Evolutionary conservation across 768 basidiomycete species (phyloP).

Genomic region (Boletus reticulatus): DNA sequence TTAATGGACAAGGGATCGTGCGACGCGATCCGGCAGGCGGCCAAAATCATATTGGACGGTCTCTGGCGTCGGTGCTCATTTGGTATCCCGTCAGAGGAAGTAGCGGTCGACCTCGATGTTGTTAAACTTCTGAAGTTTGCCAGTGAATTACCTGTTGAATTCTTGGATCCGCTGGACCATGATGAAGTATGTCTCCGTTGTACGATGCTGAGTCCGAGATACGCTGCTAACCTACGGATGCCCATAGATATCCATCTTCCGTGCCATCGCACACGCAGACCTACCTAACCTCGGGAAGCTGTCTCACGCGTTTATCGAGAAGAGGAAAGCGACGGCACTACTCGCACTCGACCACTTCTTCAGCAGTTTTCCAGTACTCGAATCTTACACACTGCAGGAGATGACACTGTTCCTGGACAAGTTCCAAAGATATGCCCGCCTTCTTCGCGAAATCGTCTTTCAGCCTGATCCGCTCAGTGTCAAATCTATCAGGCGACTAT

Average conservation of each 20-base stretch:
- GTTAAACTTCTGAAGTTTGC: slow-evolving; percentile 28
- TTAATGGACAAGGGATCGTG: slow-evolving; percentile 32
- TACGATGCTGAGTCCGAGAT: not conserved
- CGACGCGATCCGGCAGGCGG: slow-evolving; percentile 34
- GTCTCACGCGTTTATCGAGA: slow-evolving; percentile 26
- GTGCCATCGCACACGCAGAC: slow-evolving; percentile 28
- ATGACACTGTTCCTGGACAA: slow-evolving; percentile 4
- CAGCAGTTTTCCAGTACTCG: slow-evolving; percentile 11
- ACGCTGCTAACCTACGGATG: not conserved
- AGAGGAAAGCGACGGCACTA: slow-evolving; percentile 1
- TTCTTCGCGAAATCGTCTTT: too few species aligned
- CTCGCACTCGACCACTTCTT: slow-evolving; percentile 11
- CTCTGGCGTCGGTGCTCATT: slow-evolving; percentile 49
- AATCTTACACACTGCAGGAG: slow-evolving; percentile 19
- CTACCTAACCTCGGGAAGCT: slow-evolving; percentile 30
- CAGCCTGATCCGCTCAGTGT: too few species aligned
- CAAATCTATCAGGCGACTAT: slow-evolving; percentile 28
- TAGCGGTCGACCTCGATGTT: slow-evolving; percentile 2
- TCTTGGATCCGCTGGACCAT: slow-evolving; percentile 1
- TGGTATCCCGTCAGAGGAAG: slow-evolving; percentile 18
- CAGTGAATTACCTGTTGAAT: slow-evolving; percentile 4
- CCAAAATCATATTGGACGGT: slow-evolving; percentile 38
- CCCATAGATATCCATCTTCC: slow-evolving; percentile 31
- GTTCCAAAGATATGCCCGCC: not conserved
- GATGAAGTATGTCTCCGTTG: slow-evolving; percentile 14